A percentile compares a stretch with the other conserved stretches of the same genome.
Evolutionary conservation across 2,329 filamentous ascomycete genomes (phyloP).

Genomic region (Phymatotrichopsis omnivora): DNA sequence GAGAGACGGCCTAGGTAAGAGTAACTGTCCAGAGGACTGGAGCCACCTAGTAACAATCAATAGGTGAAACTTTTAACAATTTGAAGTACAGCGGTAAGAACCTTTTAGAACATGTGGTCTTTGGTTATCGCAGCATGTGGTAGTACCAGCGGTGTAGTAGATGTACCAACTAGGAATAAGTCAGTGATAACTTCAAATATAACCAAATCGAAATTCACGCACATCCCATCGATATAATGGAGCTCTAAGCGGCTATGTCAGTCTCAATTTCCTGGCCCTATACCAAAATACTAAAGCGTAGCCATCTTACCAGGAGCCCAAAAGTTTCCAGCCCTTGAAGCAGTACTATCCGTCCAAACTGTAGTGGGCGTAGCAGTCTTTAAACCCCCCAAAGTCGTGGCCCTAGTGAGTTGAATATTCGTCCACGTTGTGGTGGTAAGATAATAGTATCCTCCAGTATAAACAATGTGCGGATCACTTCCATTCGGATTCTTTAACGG

Average conservation of each 20-base stretch:
- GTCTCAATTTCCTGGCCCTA: neutral
- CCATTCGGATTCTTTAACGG: conserved; percentile 44
- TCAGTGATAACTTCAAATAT: too few species aligned
- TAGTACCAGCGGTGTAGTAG: conserved; percentile 46
- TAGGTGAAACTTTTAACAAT: too few species aligned
- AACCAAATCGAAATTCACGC: too few species aligned
- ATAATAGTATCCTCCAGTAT: conserved; percentile 47
- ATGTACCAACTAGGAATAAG: conserved; percentile 48
- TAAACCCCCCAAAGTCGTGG: conserved; percentile 46
- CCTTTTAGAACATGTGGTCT: conserved; percentile 45
- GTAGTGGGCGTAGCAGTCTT: conserved; percentile 44
- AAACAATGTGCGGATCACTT: conserved; percentile 46
- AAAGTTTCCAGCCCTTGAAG: conserved; percentile 45
- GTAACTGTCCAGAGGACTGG: conserved; percentile 44
- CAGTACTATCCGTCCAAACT: conserved; percentile 42
- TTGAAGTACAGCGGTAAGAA: conserved; percentile 29
- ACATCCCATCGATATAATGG: conserved; percentile 27
- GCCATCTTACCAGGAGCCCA: conserved; percentile 49
- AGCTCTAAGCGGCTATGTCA: conserved; percentile 11
- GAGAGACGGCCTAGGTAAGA: conserved; percentile 42
- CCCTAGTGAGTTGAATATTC: conserved; percentile 45
- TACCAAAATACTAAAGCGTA: conserved; percentile 28
- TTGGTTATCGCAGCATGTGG: conserved; percentile 42
- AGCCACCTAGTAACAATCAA: conserved; percentile 36
- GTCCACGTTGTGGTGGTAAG: conserved; percentile 48